A percentile compares a stretch with the other conserved stretches of the same genome.
Conservation (phyloP, 352 stramenopile species). For the Pythium brachiatum region DNA sequence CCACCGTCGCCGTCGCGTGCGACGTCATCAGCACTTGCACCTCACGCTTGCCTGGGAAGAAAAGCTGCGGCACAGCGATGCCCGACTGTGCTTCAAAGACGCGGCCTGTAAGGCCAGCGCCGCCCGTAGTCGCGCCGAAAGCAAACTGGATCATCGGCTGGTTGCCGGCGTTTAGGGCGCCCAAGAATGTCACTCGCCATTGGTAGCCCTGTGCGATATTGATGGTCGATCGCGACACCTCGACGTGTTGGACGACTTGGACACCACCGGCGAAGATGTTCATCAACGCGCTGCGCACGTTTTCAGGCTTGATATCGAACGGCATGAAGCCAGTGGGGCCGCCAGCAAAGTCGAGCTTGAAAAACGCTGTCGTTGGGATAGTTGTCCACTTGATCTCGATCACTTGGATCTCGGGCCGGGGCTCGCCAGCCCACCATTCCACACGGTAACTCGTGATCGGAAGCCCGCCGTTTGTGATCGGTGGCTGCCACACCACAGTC, state of each 20-base stretch:
- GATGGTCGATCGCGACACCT: conserved; percentile 48
- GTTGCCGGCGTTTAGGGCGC: conserved; percentile 31
- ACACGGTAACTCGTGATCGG: conserved; percentile 74
- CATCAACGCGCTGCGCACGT: conserved; percentile 85
- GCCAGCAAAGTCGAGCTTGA: conserved; percentile 82
- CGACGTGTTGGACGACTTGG: conserved; percentile 30
- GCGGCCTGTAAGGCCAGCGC: conserved; percentile 30
- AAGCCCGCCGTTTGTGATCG: conserved; percentile 53
- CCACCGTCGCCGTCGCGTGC: conserved; percentile 32
- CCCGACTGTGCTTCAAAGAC: conserved; percentile 54
- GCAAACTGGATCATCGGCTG: conserved; percentile 65
- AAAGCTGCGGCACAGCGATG: conserved; percentile 32
- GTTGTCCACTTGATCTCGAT: conserved; percentile 84
- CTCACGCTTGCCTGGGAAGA: conserved; percentile 65
- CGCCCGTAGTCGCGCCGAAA: conserved; percentile 29
- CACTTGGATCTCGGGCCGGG: conserved; percentile 71
- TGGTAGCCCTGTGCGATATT: conserved; percentile 54
- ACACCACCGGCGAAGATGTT: conserved; percentile 58
- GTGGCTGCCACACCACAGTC: conserved; percentile 73
- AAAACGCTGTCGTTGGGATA: conserved; percentile 41
- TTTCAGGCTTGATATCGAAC: conserved; percentile 72
- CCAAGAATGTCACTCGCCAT: conserved; percentile 45
- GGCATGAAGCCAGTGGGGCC: conserved; percentile 59
- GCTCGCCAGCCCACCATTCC: conserved; percentile 71
- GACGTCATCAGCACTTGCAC: conserved; percentile 75